Conservation (phyloP, 2,329 filamentous ascomycete species). For the Calonectria fujianensis region DNA sequence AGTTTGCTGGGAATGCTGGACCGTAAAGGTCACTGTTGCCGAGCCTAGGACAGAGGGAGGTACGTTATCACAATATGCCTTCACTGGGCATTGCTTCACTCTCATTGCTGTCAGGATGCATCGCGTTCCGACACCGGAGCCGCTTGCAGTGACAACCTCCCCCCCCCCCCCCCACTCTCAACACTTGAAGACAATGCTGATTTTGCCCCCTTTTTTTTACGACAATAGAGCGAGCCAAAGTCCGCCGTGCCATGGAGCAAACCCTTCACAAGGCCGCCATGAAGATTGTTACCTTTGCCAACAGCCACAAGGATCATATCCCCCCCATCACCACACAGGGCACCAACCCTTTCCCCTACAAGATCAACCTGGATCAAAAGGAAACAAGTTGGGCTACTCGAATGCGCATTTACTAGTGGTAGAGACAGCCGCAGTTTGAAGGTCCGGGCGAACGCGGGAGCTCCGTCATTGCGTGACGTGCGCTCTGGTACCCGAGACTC, state of each 20-base stretch:
- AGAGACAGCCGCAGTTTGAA: neutral
- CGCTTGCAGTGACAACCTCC: neutral
- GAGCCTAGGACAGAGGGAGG: conserved; percentile 92
- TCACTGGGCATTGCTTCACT: neutral
- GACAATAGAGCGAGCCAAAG: conserved; percentile 85
- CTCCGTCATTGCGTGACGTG: neutral
- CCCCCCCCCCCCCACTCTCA: neutral
- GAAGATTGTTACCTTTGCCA: conserved; percentile 92
- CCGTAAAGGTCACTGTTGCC: conserved; percentile 92
- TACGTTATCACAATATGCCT: conserved; percentile 65
- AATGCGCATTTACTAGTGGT: conserved; percentile 81
- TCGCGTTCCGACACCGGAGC: conserved; percentile 24
- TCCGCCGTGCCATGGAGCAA: conserved; percentile 92
- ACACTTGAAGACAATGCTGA: neutral
- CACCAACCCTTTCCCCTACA: conserved; percentile 96
- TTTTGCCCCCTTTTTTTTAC: neutral
- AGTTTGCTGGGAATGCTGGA: conserved; percentile 98
- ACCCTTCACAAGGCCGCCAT: conserved; percentile 90
- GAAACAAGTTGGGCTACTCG: conserved; percentile 84
- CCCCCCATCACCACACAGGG: conserved; percentile 96
- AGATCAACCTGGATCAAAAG: conserved; percentile 91
- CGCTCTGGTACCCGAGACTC: conserved; percentile 15
- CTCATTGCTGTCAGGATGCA: conserved; percentile 20
- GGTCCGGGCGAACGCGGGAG: conserved; percentile 9
- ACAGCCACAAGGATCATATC: conserved; percentile 94